Evolutionary conservation across 2,329 filamentous ascomycete species (phyloP).

Genomic region (Paecilomyces fulvus): DNA sequence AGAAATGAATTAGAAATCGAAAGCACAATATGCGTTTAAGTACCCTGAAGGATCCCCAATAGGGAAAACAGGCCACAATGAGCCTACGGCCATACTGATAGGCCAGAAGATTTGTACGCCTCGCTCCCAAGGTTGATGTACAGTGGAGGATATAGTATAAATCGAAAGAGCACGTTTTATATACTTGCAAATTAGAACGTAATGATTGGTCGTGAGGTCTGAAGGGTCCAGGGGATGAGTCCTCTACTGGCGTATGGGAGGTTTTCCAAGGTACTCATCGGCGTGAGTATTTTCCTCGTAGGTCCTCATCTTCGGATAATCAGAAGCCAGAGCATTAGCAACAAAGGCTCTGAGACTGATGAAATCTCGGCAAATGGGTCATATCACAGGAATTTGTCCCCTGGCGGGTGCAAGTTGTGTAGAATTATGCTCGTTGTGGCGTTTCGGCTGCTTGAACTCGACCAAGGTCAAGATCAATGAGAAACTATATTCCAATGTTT

Average conservation of each 20-base stretch:
- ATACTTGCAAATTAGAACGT: background rate
- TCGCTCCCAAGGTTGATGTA: background rate
- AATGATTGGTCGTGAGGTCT: background rate
- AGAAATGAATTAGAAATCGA: background rate
- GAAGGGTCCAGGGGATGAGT: background rate
- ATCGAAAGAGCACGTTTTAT: background rate
- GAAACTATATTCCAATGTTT: too few species aligned
- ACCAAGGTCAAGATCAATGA: too few species aligned
- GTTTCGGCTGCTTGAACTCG: too few species aligned
- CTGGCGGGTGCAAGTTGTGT: too few species aligned
- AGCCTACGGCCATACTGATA: background rate
- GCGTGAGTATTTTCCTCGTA: background rate
- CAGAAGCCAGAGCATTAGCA: background rate
- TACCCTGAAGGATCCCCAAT: background rate
- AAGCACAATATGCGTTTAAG: background rate
- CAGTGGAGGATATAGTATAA: background rate
- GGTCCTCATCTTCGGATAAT: background rate
- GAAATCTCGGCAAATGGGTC: too few species aligned
- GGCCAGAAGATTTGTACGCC: background rate
- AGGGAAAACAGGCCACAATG: background rate
- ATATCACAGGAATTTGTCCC: too few species aligned
- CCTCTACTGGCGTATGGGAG: background rate
- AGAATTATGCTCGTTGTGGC: too few species aligned
- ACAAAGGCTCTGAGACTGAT: background rate
- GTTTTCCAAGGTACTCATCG: background rate